Evolutionary conservation across 257 asterid genomes (phyloP).

Genomic region (Przewalskia tangutica): DNA sequence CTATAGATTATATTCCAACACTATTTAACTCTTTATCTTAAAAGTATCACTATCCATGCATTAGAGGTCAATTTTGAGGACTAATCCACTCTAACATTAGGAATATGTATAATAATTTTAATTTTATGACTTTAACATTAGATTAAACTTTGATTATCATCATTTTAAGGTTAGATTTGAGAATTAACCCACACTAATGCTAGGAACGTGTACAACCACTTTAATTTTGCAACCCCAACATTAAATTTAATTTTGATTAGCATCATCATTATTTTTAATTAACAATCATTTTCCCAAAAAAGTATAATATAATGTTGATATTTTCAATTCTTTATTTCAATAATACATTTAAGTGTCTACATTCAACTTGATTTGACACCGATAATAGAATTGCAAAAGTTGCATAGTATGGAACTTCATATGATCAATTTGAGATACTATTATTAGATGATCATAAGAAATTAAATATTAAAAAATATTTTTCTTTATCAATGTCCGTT

Average conservation of each 20-base stretch:
- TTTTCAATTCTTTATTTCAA: not conserved
- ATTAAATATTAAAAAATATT: not conserved
- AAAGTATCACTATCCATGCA: too few species aligned
- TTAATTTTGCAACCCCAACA: not conserved
- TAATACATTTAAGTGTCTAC: not conserved
- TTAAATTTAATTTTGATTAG: not conserved
- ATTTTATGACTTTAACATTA: too few species aligned
- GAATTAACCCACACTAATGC: not conserved
- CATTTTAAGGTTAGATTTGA: not conserved
- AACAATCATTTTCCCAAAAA: not conserved
- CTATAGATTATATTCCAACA: too few species aligned
- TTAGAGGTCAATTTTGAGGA: too few species aligned
- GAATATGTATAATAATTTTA: too few species aligned
- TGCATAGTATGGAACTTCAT: not conserved
- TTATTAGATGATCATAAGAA: not conserved
- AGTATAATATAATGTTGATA: not conserved
- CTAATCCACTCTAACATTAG: too few species aligned
- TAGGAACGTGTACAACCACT: not conserved
- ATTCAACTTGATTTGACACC: not conserved
- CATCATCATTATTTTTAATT: not conserved
- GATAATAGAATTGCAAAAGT: not conserved
- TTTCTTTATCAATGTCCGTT: too few species aligned
- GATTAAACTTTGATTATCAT: too few species aligned
- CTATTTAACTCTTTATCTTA: too few species aligned
- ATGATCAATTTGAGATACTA: not conserved